Percentiles rank a stretch among this genome's conserved stretches.
These are phyloP conservation scores for Ophiostoma australiae DNA, from an alignment of 2,329 filamentous ascomycete species.

Conservation along the genomic window DNA sequence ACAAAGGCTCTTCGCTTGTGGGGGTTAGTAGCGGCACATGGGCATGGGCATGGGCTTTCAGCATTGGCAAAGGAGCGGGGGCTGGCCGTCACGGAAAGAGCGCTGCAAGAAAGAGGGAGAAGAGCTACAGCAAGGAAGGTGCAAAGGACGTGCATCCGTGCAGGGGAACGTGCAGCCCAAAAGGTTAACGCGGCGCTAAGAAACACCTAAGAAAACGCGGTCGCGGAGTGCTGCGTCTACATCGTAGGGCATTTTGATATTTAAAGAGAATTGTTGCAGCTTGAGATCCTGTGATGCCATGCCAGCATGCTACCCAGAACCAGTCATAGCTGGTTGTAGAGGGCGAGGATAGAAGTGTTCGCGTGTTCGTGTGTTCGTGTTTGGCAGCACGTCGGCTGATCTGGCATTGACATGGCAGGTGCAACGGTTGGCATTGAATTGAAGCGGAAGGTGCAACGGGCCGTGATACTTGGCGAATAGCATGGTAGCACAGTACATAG, in stretches of 20 bases:
- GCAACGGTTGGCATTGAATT: neutral
- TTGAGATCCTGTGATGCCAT: too few species aligned
- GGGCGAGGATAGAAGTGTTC: too few species aligned
- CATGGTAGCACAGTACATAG: neutral
- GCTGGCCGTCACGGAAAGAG: neutral
- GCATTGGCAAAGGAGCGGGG: neutral
- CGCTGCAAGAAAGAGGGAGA: constrained; percentile 5
- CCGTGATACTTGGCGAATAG: neutral
- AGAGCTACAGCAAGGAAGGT: constrained; percentile 3
- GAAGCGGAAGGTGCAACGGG: neutral
- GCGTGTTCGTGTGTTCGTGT: neutral
- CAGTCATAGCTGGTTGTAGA: too few species aligned
- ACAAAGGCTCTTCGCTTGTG: too few species aligned
- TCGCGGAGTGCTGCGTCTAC: neutral
- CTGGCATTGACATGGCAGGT: neutral
- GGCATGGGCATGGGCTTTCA: too few species aligned
- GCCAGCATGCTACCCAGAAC: too few species aligned
- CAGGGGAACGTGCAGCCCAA: constrained; percentile 11
- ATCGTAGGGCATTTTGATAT: too few species aligned
- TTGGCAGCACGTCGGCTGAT: neutral
- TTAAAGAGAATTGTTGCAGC: too few species aligned
- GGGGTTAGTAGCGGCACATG: neutral
- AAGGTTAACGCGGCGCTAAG: constrained; percentile 8
- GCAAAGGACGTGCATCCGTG: constrained; percentile 13
- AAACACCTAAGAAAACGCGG: neutral